Percentiles rank a stretch among this genome's conserved stretches.
Evolutionary conservation across 805 yeast species (phyloP).

Genomic region (Pichia phayaonensis): DNA sequence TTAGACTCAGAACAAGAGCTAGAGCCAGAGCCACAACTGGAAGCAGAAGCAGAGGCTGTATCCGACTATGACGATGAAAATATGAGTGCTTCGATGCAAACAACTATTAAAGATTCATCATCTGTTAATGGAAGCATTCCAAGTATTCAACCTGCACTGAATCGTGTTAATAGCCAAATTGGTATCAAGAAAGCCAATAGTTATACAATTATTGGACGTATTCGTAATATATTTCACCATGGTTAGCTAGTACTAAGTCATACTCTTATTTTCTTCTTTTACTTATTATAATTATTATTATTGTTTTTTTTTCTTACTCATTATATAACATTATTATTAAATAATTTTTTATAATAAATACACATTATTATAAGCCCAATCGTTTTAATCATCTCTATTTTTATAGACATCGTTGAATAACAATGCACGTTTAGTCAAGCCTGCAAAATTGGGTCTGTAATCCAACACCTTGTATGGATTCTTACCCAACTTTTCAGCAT

Average conservation of each 20-base stretch:
- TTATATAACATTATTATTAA: background rate
- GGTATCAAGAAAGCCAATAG: background rate
- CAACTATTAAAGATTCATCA: conserved; percentile 21
- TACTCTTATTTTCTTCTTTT: background rate
- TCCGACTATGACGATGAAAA: conserved; percentile 2
- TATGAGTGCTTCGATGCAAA: conserved; percentile 21
- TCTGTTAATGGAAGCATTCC: conserved; percentile 11
- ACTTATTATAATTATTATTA: background rate
- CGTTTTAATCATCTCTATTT: background rate
- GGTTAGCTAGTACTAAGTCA: background rate
- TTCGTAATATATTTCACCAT: background rate
- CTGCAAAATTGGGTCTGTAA: background rate
- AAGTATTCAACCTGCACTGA: background rate
- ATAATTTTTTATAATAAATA: background rate
- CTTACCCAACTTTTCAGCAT: background rate
- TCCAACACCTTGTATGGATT: background rate
- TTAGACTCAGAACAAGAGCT: conserved; percentile 2
- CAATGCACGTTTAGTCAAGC: background rate
- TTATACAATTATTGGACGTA: background rate
- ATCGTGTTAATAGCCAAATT: background rate
- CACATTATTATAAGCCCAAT: background rate
- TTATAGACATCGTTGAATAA: background rate
- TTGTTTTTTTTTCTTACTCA: background rate
- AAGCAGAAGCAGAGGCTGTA: conserved; percentile 3
- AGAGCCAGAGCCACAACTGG: conserved; percentile 2